A percentile compares a stretch with the other conserved stretches of the same genome.
Conservation (phyloP, 2,329 filamentous ascomycete species). For the Cryphonectria parasitica region DNA sequence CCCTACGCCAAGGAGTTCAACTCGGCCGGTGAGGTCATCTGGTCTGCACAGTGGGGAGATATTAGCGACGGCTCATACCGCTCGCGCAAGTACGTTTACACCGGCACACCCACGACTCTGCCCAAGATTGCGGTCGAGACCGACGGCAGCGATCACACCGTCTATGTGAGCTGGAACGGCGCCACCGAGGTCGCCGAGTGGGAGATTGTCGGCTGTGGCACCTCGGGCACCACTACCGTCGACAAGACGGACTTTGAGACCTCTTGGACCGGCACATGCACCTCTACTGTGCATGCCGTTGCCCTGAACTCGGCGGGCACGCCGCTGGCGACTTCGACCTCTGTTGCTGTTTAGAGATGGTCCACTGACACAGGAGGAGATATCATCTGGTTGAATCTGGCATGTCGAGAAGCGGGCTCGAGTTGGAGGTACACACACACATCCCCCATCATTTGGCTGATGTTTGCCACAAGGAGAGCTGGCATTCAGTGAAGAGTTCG, state of each 20-base stretch:
- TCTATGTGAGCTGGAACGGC: slow-evolving; percentile 25
- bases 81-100: slow-evolving; percentile 13
- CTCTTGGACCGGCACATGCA: slow-evolving; percentile 9
- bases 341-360: neutral
- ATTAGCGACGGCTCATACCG: slow-evolving; percentile 19
- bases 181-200: slow-evolving; percentile 17
- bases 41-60: slow-evolving; percentile 17
- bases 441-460: neutral
- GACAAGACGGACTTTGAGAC: slow-evolving; percentile 21
- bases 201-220: slow-evolving; percentile 17
- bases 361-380: neutral
- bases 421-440: neutral
- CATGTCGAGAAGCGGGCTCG: neutral
- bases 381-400: neutral
- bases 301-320: slow-evolving; percentile 1
- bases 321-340: slow-evolving; percentile 6
- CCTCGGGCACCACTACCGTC: slow-evolving; percentile 2
- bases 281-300: slow-evolving; percentile 9
- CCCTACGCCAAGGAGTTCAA: slow-evolving; percentile 22
- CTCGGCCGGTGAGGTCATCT: slow-evolving; percentile 9
- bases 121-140: slow-evolving; percentile 15
- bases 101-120: slow-evolving; percentile 7
- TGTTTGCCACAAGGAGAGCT: neutral
- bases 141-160: neutral
- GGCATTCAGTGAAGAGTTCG: neutral